Evolutionary conservation across 2,329 filamentous ascomycete genomes (phyloP).

Genomic region (Aspergillus sp.): DNA sequence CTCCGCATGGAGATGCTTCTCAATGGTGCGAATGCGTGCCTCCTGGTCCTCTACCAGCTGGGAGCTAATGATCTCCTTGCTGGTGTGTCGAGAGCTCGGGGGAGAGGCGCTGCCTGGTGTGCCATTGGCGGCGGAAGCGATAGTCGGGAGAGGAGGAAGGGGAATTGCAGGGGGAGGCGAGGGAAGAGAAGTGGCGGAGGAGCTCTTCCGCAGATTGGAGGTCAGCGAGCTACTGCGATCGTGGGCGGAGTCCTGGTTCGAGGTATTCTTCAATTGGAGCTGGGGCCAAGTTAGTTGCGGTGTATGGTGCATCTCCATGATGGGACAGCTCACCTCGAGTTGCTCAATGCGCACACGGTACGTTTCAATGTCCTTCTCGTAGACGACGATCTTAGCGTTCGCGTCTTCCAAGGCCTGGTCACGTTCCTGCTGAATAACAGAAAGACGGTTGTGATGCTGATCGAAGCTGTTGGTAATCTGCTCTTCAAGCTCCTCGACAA

Average conservation of each 20-base stretch:
- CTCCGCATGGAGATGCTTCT: constrained; percentile 94
- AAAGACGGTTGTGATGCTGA: constrained; percentile 88
- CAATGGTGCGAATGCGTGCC: constrained; percentile 88
- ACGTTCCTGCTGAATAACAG: constrained; percentile 73
- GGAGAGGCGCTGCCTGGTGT: constrained; percentile 55
- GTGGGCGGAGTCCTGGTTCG: constrained; percentile 40
- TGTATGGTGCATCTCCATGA: not conserved
- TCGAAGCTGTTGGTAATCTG: constrained; percentile 95
- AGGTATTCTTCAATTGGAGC: constrained; percentile 44
- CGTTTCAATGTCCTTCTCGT: constrained; percentile 67
- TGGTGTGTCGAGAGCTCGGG: constrained; percentile 68
- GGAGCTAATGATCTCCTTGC: constrained; percentile 74
- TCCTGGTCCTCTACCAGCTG: constrained; percentile 95
- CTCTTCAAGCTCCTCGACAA: constrained; percentile 95
- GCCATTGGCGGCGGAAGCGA: constrained; percentile 50
- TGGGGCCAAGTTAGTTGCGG: constrained; percentile 21
- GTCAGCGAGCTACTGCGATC: constrained; percentile 59
- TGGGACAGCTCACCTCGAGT: constrained; percentile 66
- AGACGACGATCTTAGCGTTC: constrained; percentile 60
- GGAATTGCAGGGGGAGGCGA: constrained; percentile 94
- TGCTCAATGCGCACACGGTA: constrained; percentile 57
- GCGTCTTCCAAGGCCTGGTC: constrained; percentile 76
- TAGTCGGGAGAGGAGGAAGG: constrained; percentile 80
- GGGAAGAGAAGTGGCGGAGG: constrained; percentile 77
- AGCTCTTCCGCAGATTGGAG: constrained; percentile 79